Percentiles rank a stretch among this genome's conserved stretches.
Evolutionary conservation across 169 alveolate species (phyloP).

Genomic region (Cryptosporidium meleagridis): DNA sequence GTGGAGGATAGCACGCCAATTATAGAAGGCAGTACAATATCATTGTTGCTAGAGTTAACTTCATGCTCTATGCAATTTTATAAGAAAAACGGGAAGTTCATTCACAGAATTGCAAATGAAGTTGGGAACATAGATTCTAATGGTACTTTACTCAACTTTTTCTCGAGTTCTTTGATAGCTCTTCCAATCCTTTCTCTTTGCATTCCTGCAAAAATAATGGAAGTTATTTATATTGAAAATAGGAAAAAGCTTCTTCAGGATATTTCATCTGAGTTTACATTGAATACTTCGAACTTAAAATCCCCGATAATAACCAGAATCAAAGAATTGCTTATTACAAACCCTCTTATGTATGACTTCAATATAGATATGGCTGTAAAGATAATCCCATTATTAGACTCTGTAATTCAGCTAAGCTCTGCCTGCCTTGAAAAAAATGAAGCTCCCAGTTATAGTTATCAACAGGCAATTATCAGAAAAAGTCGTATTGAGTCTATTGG

Average conservation of each 20-base stretch:
- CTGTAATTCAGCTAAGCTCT: slow-evolving; percentile 22
- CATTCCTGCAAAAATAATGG: slow-evolving; percentile 49
- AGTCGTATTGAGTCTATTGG: slow-evolving; percentile 10
- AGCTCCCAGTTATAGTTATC: neutral
- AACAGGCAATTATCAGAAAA: slow-evolving; percentile 7
- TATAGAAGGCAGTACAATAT: neutral
- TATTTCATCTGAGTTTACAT: slow-evolving; percentile 32
- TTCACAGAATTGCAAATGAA: slow-evolving; percentile 45
- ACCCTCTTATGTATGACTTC: slow-evolving; percentile 10
- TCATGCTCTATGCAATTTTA: slow-evolving; percentile 53
- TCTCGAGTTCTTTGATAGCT: slow-evolving; percentile 49
- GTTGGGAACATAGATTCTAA: neutral
- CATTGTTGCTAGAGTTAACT: slow-evolving; percentile 28
- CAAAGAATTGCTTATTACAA: slow-evolving; percentile 18
- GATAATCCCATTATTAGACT: slow-evolving; percentile 26
- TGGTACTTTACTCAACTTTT: neutral
- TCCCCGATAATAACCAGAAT: slow-evolving; percentile 56
- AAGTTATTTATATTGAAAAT: slow-evolving; percentile 23
- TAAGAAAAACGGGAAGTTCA: slow-evolving; percentile 27
- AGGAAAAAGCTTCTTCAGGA: slow-evolving; percentile 23
- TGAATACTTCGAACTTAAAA: neutral
- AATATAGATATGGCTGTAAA: slow-evolving; percentile 20
- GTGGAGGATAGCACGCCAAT: neutral
- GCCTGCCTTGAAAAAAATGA: slow-evolving; percentile 20
- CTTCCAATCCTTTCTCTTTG: slow-evolving; percentile 25